These are phyloP conservation scores for Drechslera avenae DNA, from an alignment of 2,329 filamentous ascomycete genomes.

Conservation along the genomic window DNA sequence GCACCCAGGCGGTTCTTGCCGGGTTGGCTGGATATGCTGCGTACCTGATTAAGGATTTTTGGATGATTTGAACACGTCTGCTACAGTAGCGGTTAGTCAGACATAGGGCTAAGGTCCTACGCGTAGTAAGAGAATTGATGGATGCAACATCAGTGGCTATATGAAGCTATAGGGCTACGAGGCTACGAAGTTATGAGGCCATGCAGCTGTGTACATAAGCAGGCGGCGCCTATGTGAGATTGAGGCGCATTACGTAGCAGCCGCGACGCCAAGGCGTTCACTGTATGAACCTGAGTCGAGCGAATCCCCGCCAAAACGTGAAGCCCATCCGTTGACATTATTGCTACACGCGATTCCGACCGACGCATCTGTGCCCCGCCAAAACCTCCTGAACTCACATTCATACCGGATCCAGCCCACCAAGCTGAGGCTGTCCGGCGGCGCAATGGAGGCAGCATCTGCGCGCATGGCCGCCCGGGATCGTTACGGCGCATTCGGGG, in stretches of 20 bases:
- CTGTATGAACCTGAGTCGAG: conserved; percentile 2
- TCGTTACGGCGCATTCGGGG: conserved; percentile 83
- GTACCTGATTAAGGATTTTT: conserved; percentile 41
- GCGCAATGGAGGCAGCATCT: conserved; percentile 83
- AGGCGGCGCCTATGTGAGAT: conserved; percentile 6
- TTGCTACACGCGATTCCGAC: conserved; percentile 10
- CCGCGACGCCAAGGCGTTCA: conserved; percentile 23
- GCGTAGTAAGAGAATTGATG: too few relatives aligned
- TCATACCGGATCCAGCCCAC: not conserved
- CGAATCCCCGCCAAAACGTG: conserved; percentile 21
- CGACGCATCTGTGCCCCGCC: conserved; percentile 4
- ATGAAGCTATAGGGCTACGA: too few relatives aligned
- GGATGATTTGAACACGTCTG: conserved; percentile 20
- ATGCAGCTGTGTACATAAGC: conserved; percentile 2
- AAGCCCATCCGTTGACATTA: conserved; percentile 8
- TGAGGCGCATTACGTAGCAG: conserved; percentile 22
- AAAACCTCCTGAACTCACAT: not conserved
- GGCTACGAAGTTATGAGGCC: not conserved
- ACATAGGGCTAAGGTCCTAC: too few relatives aligned
- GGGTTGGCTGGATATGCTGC: conserved; percentile 38
- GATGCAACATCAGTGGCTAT: not conserved
- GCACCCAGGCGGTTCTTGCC: conserved; percentile 38
- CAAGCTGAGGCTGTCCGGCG: conserved; percentile 11
- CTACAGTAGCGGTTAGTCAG: too few relatives aligned
- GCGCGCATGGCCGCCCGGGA: conserved; percentile 94